These are phyloP conservation scores for Yarrowia alimentaria DNA, from an alignment of 805 yeast species.

Conservation along the genomic window DNA sequence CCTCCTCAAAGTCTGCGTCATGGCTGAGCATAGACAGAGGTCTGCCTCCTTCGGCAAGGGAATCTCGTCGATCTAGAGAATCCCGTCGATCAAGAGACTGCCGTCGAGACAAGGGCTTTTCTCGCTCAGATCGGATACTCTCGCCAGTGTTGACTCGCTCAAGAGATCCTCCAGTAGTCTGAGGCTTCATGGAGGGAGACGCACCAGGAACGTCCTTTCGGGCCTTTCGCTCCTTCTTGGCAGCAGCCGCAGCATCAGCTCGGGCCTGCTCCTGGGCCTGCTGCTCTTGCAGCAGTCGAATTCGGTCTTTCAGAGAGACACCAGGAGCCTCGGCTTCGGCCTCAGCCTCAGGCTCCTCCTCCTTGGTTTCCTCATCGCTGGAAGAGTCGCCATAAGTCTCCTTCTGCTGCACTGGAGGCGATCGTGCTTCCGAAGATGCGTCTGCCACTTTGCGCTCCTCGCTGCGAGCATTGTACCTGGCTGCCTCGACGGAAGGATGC, in stretches of 20 bases:
- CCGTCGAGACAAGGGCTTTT: constrained; percentile 19
- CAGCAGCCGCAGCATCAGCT: constrained; percentile 53
- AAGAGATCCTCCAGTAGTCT: constrained; percentile 23
- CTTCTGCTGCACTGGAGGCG: constrained; percentile 40
- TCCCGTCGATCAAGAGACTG: constrained; percentile 19
- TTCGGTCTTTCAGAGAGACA: constrained; percentile 80
- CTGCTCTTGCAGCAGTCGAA: constrained; percentile 75
- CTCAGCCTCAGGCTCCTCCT: constrained; percentile 26
- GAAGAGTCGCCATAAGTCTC: constrained; percentile 32
- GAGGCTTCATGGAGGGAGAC: constrained; percentile 22
- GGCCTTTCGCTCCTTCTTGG: constrained; percentile 45
- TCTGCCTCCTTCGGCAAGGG: constrained; percentile 2
- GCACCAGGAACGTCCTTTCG: constrained; percentile 11
- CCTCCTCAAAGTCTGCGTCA: constrained; percentile 13
- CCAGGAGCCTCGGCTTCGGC: constrained; percentile 63
- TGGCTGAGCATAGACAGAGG: constrained; percentile 8
- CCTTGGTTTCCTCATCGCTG: constrained; percentile 33
- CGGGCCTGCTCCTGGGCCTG: constrained; percentile 78
- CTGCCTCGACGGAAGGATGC: constrained; percentile 26
- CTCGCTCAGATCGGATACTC: constrained; percentile 18
- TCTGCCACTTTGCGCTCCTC: constrained; percentile 28
- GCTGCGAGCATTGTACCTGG: constrained; percentile 24
- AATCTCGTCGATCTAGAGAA: constrained; percentile 17
- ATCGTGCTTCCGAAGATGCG: constrained; percentile 29
- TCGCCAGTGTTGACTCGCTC: constrained; percentile 28